Percentiles rank a stretch among this genome's conserved stretches.
Conservation (phyloP, 768 basidiomycete genomes). For the Tricholoma bakamatsutake region DNA sequence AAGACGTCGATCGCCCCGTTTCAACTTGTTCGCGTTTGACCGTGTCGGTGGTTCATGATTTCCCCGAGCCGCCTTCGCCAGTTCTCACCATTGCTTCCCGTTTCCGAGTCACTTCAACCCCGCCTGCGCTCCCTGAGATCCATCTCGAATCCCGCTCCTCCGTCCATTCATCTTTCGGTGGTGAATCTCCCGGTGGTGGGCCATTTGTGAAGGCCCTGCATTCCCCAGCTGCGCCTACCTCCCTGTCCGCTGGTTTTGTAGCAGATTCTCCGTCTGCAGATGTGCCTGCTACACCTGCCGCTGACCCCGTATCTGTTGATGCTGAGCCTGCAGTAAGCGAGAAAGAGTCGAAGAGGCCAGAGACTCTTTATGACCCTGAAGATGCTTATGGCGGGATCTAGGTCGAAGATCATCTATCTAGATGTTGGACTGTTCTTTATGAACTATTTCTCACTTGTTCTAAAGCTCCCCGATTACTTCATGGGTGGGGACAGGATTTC, state of each 20-base stretch:
- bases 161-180: constrained; percentile 9
- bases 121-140: constrained; percentile 53
- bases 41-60: constrained; percentile 19
- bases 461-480: background rate
- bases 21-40: constrained; percentile 5
- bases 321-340: background rate
- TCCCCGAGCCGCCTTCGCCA: constrained; percentile 34
- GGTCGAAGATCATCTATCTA: constrained; percentile 17
- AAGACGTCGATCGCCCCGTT: background rate
- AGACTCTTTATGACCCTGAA: constrained; percentile 37
- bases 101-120: constrained; percentile 41
- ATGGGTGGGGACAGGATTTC: background rate
- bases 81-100: constrained; percentile 24
- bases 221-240: constrained; percentile 35
- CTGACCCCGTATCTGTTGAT: constrained; percentile 8
- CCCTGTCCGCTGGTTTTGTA: constrained; percentile 27
- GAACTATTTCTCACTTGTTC: background rate
- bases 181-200: constrained; percentile 9
- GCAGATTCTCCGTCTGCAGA: constrained; percentile 6
- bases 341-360: constrained; percentile 11
- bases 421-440: background rate
- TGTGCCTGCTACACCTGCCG: constrained; percentile 5
- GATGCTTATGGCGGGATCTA: constrained; percentile 71
- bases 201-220: background rate
- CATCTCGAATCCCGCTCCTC: constrained; percentile 32